Conservation (phyloP, 176 grass and related monocot genomes). For the Pharus latifolius region DNA sequence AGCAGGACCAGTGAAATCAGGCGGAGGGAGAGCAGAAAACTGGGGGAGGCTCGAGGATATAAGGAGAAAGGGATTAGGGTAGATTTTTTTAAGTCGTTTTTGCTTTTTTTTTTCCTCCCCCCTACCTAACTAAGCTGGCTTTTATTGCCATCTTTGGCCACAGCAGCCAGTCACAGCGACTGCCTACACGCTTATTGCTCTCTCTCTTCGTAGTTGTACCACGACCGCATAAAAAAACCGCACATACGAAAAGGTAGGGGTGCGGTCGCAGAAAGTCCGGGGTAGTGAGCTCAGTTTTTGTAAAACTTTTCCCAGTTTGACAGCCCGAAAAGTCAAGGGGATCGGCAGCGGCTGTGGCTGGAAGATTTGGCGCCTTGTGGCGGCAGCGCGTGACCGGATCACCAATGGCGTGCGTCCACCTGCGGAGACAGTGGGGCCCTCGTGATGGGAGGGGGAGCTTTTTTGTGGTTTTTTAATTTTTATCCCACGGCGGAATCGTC, state of each 20-base stretch:
- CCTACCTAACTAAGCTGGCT: conserved; percentile 22
- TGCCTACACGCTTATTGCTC: background rate
- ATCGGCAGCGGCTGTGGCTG: background rate
- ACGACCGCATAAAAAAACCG: background rate
- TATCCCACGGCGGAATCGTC: conserved; percentile 6
- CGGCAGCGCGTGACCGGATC: conserved; percentile 23
- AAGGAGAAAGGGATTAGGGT: conserved; percentile 16
- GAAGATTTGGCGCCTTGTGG: conserved; percentile 13
- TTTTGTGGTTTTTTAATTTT: background rate
- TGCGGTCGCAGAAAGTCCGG: conserved; percentile 22
- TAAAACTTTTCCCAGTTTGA: background rate
- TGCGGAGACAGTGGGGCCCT: background rate
- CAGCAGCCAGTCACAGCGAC: background rate
- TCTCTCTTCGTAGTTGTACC: too few species aligned
- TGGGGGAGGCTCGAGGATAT: conserved; percentile 39
- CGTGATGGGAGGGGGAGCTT: background rate
- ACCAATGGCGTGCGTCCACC: conserved; percentile 12
- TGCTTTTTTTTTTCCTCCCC: background rate
- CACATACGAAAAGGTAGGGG: conserved; percentile 2
- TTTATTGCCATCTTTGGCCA: conserved; percentile 24
- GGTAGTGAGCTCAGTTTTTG: background rate
- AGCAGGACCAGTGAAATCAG: conserved; percentile 18
- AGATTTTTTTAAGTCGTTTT: conserved; percentile 5
- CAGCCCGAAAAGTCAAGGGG: conserved; percentile 28
- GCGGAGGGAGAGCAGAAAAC: background rate